Evolutionary conservation across 371 early-diverging fungal species (phyloP).

Genomic region (Choanephora cucurbitarum): DNA sequence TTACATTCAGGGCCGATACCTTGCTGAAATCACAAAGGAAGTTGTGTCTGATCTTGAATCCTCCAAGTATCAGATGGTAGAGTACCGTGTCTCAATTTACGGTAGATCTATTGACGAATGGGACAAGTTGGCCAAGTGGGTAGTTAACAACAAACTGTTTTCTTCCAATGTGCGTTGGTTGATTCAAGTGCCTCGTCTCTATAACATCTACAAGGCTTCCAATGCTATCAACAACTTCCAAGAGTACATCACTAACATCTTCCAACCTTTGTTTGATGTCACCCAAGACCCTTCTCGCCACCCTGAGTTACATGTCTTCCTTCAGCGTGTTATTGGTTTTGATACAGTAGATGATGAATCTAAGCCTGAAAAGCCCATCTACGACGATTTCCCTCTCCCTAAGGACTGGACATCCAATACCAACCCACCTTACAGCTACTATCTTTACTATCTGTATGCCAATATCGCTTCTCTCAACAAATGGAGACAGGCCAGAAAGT

Average conservation of each 20-base stretch:
- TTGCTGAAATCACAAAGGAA: conserved; percentile 96
- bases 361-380: conserved; percentile 83
- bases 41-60: conserved; percentile 93
- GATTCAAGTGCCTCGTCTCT: conserved; percentile 95
- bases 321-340: conserved; percentile 95
- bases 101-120: conserved; percentile 87
- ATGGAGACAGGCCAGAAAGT: conserved; percentile 78
- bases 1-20: conserved; percentile 86
- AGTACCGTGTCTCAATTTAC: conserved; percentile 93
- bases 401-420: conserved; percentile 71
- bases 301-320: conserved; percentile 90
- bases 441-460: conserved; percentile 94
- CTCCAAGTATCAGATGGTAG: conserved; percentile 94
- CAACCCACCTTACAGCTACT: conserved; percentile 99
- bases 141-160: conserved; percentile 90
- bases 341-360: conserved; percentile 99
- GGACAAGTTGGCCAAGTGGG: conserved; percentile 96
- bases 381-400: conserved; percentile 89
- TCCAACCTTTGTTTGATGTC: conserved; percentile 93
- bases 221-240: conserved; percentile 75
- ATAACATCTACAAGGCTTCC: conserved; percentile 84
- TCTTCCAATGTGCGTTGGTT: conserved; percentile 96
- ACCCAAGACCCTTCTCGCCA: conserved; percentile 82
- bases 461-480: conserved; percentile 88
- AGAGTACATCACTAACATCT: conserved; percentile 85